A percentile compares a stretch with the other conserved stretches of the same genome.
phyloP scores from a whole-genome alignment of 2,329 filamentous ascomycete genomes.

The Trichophyton mentagrophytes region DNA sequence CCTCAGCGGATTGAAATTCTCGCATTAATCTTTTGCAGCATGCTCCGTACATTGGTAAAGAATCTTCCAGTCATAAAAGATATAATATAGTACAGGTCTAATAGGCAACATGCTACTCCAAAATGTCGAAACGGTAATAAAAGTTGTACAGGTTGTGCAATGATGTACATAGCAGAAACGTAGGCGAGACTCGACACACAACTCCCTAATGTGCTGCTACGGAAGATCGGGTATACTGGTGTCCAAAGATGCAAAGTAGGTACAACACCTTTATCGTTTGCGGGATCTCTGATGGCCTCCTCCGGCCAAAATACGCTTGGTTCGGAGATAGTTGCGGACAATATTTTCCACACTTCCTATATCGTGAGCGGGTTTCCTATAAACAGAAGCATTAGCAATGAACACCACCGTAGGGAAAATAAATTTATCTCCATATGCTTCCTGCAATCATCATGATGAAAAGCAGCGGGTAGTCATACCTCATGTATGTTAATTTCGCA shows the following conservation, averaged over 20 bases:
- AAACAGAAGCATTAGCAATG: neutral
- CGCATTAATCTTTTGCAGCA: neutral
- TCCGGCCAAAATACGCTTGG: slow-evolving; percentile 35
- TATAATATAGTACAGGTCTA: slow-evolving; percentile 2
- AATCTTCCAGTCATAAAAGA: neutral
- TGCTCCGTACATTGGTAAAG: neutral
- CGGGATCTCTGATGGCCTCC: slow-evolving; percentile 11
- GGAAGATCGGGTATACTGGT: neutral
- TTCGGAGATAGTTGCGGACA: slow-evolving; percentile 52
- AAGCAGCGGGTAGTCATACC: slow-evolving; percentile 30
- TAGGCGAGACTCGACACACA: neutral
- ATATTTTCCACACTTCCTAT: slow-evolving; percentile 72
- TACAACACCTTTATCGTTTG: neutral
- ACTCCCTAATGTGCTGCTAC: neutral
- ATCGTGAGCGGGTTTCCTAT: slow-evolving; percentile 64
- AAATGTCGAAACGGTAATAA: neutral
- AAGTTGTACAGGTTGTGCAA: neutral
- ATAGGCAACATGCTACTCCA: neutral
- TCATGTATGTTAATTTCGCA: slow-evolving; percentile 82
- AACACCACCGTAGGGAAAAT: neutral
- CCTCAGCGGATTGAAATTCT: neutral
- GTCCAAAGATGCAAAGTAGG: neutral
- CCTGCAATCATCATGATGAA: neutral
- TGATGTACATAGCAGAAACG: neutral
- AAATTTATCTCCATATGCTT: neutral